Percentiles rank a stretch among this genome's conserved stretches.
Conservation (phyloP, 192 early-diverging fungal species). For the Coemansia sp. region DNA sequence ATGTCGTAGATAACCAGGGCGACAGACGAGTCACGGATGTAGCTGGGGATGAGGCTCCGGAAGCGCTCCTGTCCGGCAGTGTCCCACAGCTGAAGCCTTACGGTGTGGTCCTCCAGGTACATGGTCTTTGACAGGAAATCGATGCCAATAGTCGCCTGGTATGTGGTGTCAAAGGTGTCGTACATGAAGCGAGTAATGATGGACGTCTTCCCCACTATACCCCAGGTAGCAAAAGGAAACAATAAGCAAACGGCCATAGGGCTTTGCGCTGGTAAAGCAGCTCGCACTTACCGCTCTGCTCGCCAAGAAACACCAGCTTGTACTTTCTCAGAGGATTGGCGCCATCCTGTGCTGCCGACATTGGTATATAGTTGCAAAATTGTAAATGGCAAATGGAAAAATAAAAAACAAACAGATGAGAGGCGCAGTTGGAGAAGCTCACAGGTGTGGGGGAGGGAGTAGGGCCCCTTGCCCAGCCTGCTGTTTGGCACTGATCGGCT, state of each 20-base stretch:
- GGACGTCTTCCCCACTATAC: conserved; percentile 93
- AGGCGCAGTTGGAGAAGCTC: too few species aligned
- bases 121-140: conserved; percentile 99
- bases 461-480: too few species aligned
- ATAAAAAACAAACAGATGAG: not conserved
- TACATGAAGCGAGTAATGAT: conserved; percentile 99
- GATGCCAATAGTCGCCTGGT: conserved; percentile 97
- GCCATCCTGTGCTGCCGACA: conserved; percentile 42
- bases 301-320: conserved; percentile 99
- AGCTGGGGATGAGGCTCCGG: conserved; percentile 93
- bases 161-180: conserved; percentile 99
- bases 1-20: conserved; percentile 98
- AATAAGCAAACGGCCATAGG: not conserved
- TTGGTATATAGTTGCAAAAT: conserved; percentile 15
- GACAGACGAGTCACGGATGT: conserved; percentile 97
- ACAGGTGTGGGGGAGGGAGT: too few species aligned
- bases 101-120: conserved; percentile 97
- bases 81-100: conserved; percentile 98
- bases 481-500: too few species aligned
- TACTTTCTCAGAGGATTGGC: conserved; percentile 79
- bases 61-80: conserved; percentile 99
- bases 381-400: not conserved
- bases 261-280: too few species aligned
- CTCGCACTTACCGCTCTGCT: conserved; percentile 96
- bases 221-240: not conserved